These are phyloP conservation scores for Porodaedalea pini DNA, from an alignment of 1,284 basidiomycete genomes.

Conservation along the genomic window DNA sequence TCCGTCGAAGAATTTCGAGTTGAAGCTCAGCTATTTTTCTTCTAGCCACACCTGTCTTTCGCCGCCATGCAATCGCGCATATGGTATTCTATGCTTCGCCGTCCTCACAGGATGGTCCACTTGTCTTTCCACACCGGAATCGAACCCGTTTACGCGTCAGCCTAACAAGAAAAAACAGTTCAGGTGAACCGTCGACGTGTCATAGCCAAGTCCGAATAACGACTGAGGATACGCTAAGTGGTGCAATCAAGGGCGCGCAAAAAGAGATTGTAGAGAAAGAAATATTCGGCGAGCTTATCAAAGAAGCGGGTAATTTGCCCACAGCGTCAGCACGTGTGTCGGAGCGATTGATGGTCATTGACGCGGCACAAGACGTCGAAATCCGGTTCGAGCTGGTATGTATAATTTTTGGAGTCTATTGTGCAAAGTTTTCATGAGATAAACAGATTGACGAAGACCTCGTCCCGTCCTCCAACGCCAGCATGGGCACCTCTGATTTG, in stretches of 20 bases:
- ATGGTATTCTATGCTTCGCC: slow-evolving; percentile 49
- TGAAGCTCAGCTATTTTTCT: slow-evolving; percentile 17
- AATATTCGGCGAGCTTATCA: slow-evolving; percentile 66
- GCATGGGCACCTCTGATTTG: slow-evolving; percentile 19
- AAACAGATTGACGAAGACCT: slow-evolving; percentile 33
- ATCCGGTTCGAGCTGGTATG: slow-evolving; percentile 65
- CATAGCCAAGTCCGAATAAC: slow-evolving; percentile 36
- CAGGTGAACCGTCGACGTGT: slow-evolving; percentile 34
- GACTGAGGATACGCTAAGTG: slow-evolving; percentile 44
- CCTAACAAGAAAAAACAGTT: slow-evolving; percentile 36
- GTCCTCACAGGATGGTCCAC: slow-evolving; percentile 30
- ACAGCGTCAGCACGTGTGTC: slow-evolving; percentile 72
- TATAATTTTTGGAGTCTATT: slow-evolving; percentile 20
- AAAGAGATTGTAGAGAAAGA: slow-evolving; percentile 74
- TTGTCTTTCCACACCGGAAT: slow-evolving; percentile 65
- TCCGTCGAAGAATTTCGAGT: slow-evolving; percentile 10
- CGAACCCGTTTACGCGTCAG: slow-evolving; percentile 56
- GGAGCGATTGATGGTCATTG: slow-evolving; percentile 68
- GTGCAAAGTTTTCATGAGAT: slow-evolving; percentile 8
- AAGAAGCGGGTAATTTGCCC: slow-evolving; percentile 66
- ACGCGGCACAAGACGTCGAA: slow-evolving; percentile 65
- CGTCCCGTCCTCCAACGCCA: slow-evolving; percentile 13
- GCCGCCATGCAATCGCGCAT: slow-evolving; percentile 63
- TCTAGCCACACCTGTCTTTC: slow-evolving; percentile 57
- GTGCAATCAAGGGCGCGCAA: slow-evolving; percentile 54